phyloP scores from a whole-genome alignment of 805 yeast species.

The Kluyveromyces siamensis region DNA sequence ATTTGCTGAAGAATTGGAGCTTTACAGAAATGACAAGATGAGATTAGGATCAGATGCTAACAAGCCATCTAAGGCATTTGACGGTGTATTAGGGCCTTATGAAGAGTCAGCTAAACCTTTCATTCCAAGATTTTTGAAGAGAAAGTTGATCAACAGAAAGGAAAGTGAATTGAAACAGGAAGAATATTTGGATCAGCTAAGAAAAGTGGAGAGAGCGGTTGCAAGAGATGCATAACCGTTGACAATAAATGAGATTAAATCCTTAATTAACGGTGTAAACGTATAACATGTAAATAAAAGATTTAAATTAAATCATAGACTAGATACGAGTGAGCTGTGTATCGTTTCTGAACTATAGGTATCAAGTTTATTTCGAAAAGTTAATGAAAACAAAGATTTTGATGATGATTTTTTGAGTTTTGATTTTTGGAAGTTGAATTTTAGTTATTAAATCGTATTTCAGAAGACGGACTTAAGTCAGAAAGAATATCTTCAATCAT shows the following conservation, averaged over 20 bases:
- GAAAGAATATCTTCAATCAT: not conserved
- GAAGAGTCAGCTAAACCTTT: slow-evolving; percentile 57
- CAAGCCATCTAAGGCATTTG: slow-evolving; percentile 66
- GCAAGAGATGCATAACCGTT: not conserved
- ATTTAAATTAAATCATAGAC: not conserved
- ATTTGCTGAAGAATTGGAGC: slow-evolving; percentile 39
- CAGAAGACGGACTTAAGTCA: not conserved
- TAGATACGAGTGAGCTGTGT: not conserved
- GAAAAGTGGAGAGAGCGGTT: slow-evolving; percentile 9
- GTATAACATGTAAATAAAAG: slow-evolving; percentile 1
- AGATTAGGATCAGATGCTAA: slow-evolving; percentile 55
- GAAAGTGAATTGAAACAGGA: slow-evolving; percentile 14
- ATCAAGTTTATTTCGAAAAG: not conserved
- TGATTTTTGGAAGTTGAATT: not conserved
- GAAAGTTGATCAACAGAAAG: slow-evolving; percentile 39
- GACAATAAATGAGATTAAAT: not conserved
- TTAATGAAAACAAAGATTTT: not conserved
- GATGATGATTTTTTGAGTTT: too few species aligned
- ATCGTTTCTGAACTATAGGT: not conserved
- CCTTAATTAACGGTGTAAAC: not conserved
- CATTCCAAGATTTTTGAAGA: slow-evolving; percentile 41
- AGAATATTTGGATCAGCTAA: slow-evolving; percentile 10
- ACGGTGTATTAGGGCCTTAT: slow-evolving; percentile 52
- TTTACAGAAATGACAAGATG: slow-evolving; percentile 42
- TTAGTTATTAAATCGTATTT: too few species aligned